Evolutionary conservation across 1,284 basidiomycete genomes (phyloP), one percentile per base, ranked within the genome.

Genomic region (Sporisorium sorghi): DNA sequence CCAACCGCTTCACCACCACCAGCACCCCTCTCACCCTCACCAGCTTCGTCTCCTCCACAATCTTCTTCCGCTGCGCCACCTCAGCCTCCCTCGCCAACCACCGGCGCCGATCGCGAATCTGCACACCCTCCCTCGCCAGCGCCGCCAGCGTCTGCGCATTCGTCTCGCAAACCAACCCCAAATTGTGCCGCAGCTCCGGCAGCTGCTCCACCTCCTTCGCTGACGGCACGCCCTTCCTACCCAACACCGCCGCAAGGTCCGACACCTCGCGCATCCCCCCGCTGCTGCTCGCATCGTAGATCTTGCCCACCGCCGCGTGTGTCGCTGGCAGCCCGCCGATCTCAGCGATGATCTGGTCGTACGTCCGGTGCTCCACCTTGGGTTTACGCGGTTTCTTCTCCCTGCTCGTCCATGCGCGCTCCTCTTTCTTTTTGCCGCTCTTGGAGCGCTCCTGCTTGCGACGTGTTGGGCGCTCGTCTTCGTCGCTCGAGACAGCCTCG

Each of bases 181-280:
- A 86, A 84, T 99, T 99, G 84, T 99, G 95, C 35, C 94, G 90
- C 19, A 99, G 90, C 87, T 99, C 97, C 0, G 96, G 95, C 71
- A 99, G 89, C 12, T 67, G 67, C 3, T 14, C 46, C 10, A 33
- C 33, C 8, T 26, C 43, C 10, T 58, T 48, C 4, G 58, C 49
- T 11, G 65, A 56, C 3, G 61, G 68, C 23, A 61, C 44, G 2
- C 61, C 70, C 15, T 73, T 66, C 14, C 42, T 28, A 0, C 74
- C 70, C 2, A 83, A 58, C 8, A 78, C 81, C 14, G 64, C 56
- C 2, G 76, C 62, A n/a, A 82, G 40, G 19, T 81, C 82, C 15
- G 64, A 49, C 1, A 82, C 74, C 33, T 76, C 65, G 11, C 71
- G 40, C 44, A 80, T 33, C 55, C 77, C 70, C 55, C 77, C 70